These are phyloP conservation scores for Pyrus communis DNA, from an alignment of 306 rosid species.

Conservation along the genomic window DNA sequence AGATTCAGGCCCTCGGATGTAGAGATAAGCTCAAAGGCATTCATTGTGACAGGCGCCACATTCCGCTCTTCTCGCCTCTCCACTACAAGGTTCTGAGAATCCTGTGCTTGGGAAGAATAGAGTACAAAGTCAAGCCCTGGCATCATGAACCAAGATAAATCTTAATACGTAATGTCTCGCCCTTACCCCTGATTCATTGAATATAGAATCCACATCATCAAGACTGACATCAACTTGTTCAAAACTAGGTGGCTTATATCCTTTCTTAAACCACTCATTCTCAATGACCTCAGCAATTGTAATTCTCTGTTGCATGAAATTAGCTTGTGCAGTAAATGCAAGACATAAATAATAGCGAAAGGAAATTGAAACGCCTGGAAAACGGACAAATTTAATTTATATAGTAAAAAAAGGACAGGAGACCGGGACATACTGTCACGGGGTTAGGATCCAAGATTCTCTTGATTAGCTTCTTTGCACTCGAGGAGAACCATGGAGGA, in stretches of 20 bases:
- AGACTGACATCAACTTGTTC: conserved; percentile 67
- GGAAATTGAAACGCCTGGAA: neutral
- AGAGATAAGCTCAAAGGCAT: conserved; percentile 95
- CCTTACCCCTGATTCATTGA: conserved; percentile 56
- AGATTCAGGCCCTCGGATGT: conserved; percentile 93
- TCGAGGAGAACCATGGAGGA: conserved; percentile 94
- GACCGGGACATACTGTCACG: conserved; percentile 46
- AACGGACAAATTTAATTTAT: neutral
- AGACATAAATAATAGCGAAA: neutral
- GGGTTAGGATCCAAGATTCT: conserved; percentile 92
- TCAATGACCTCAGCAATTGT: conserved; percentile 70
- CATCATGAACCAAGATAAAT: conserved; percentile 3
- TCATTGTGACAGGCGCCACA: conserved; percentile 68
- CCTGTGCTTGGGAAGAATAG: conserved; percentile 32
- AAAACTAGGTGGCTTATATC: conserved; percentile 71
- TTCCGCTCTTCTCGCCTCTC: conserved; percentile 60
- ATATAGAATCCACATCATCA: conserved; percentile 67
- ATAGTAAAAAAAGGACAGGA: neutral
- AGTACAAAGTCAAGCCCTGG: conserved; percentile 17
- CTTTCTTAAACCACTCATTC: conserved; percentile 97
- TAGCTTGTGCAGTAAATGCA: neutral
- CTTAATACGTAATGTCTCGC: conserved; percentile 6
- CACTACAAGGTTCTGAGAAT: conserved; percentile 56
- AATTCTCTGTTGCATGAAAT: conserved; percentile 61
- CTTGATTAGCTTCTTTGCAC: conserved; percentile 77